A percentile compares a stretch with the other conserved stretches of the same genome.
These are phyloP conservation scores for Tulasnella sp. DNA, from an alignment of 768 basidiomycete genomes.

Conservation along the genomic window DNA sequence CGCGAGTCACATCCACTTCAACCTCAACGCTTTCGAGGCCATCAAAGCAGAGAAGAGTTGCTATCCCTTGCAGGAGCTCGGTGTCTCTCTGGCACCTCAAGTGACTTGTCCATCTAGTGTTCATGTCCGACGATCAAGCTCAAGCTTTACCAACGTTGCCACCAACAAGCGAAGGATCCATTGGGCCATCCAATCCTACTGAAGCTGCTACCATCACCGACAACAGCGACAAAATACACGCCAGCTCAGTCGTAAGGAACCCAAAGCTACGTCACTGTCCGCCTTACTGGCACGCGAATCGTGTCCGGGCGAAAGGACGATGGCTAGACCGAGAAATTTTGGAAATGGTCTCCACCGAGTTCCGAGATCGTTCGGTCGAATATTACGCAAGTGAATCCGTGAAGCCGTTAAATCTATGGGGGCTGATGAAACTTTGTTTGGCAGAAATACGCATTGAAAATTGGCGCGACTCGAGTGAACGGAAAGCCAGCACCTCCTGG, in stretches of 20 bases:
- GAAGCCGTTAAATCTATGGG: neutral
- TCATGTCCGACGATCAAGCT: too few relatives aligned
- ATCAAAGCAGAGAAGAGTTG: too few relatives aligned
- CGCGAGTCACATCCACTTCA: neutral
- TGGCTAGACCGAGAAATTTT: slow-evolving; percentile 82
- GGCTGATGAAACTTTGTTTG: neutral
- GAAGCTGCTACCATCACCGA: neutral
- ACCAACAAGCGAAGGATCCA: too few relatives aligned
- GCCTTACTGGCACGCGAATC: slow-evolving; percentile 90
- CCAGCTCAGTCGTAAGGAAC: neutral
- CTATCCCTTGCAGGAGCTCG: too few relatives aligned
- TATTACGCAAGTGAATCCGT: slow-evolving; percentile 65
- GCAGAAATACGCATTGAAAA: slow-evolving; percentile 64
- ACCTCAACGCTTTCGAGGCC: neutral
- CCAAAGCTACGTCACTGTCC: slow-evolving; percentile 63
- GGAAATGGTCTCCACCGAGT: slow-evolving; percentile 90
- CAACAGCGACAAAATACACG: neutral
- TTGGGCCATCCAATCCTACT: neutral
- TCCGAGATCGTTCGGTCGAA: slow-evolving; percentile 85
- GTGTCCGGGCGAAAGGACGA: slow-evolving; percentile 82
- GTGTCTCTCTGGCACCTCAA: too few relatives aligned
- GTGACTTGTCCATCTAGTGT: too few relatives aligned
- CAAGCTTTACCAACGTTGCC: too few relatives aligned
- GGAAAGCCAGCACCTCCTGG: slow-evolving; percentile 73
- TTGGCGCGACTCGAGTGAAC: slow-evolving; percentile 92